Conservation (phyloP, 2,329 filamentous ascomycete species). For the Aspergillus sergii region DNA sequence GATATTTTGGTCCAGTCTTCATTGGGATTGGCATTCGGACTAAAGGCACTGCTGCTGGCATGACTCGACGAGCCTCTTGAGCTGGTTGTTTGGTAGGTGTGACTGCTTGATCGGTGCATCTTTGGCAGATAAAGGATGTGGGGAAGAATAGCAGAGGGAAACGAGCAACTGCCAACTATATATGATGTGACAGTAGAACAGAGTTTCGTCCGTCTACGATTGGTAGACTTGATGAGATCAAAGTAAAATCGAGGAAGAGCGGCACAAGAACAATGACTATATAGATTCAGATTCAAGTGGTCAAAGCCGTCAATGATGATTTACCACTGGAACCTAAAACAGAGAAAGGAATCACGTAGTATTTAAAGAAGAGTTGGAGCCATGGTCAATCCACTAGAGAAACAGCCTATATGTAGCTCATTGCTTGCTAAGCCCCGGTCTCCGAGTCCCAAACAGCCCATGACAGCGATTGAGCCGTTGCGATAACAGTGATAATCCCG, state of each 20-base stretch:
- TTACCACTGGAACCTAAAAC: constrained; percentile 14
- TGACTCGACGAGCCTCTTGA: constrained; percentile 71
- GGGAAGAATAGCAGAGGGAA: neutral
- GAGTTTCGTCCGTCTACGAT: neutral
- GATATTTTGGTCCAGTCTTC: constrained; percentile 99
- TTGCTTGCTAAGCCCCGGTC: constrained; percentile 27
- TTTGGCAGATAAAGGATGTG: constrained; percentile 13
- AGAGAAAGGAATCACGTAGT: constrained; percentile 17
- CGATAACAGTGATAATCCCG: constrained; percentile 24
- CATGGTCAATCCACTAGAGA: constrained; percentile 23
- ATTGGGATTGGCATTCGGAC: constrained; percentile 88
- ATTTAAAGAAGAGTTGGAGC: constrained; percentile 23
- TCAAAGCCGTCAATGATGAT: constrained; percentile 10
- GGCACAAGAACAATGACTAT: constrained; percentile 24
- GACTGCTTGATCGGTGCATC: constrained; percentile 38
- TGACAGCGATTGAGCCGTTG: constrained; percentile 24
- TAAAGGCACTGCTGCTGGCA: constrained; percentile 91
- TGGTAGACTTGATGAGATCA: neutral
- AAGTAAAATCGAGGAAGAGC: constrained; percentile 14
- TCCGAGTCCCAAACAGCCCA: constrained; percentile 18
- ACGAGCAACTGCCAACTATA: neutral
- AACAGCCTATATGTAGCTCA: constrained; percentile 15
- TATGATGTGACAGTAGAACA: neutral
- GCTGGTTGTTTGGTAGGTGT: constrained; percentile 30
- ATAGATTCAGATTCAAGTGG: constrained; percentile 20